These are phyloP conservation scores for Umbelopsis sp. DNA, from an alignment of 192 early-diverging fungal genomes.

Conservation along the genomic window DNA sequence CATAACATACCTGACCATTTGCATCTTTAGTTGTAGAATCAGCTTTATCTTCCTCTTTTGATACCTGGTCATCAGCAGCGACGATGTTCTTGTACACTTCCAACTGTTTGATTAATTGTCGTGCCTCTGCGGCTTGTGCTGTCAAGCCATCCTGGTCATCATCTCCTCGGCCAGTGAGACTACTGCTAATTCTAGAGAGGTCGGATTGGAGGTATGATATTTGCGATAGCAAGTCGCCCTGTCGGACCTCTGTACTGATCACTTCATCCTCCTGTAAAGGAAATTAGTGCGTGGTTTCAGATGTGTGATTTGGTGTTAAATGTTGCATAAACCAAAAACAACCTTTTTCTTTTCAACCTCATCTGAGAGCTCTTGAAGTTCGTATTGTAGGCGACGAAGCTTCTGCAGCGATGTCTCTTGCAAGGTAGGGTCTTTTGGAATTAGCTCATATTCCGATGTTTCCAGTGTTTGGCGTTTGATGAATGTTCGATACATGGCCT, in stretches of 20 bases:
- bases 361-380: conserved; percentile 78
- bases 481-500: conserved; percentile 60
- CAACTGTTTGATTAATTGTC: conserved; percentile 52
- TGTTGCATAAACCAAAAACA: neutral
- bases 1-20: neutral
- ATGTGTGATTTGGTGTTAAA: neutral
- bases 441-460: conserved; percentile 55
- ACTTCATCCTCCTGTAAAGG: conserved; percentile 26
- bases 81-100: conserved; percentile 49
- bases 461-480: conserved; percentile 51
- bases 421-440: conserved; percentile 50
- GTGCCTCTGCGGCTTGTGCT: conserved; percentile 51
- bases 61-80: conserved; percentile 1
- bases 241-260: conserved; percentile 29
- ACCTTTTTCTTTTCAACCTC: conserved; percentile 64
- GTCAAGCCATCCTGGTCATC: conserved; percentile 33
- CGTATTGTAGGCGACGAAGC: conserved; percentile 75
- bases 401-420: conserved; percentile 77
- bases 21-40: neutral
- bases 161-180: conserved; percentile 30
- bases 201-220: conserved; percentile 55
- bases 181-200: conserved; percentile 47
- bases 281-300: neutral
- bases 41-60: neutral
- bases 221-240: conserved; percentile 49